These are phyloP conservation scores for Radiomyces spectabilis DNA, from an alignment of 192 early-diverging fungal species.

Conservation along the genomic window DNA sequence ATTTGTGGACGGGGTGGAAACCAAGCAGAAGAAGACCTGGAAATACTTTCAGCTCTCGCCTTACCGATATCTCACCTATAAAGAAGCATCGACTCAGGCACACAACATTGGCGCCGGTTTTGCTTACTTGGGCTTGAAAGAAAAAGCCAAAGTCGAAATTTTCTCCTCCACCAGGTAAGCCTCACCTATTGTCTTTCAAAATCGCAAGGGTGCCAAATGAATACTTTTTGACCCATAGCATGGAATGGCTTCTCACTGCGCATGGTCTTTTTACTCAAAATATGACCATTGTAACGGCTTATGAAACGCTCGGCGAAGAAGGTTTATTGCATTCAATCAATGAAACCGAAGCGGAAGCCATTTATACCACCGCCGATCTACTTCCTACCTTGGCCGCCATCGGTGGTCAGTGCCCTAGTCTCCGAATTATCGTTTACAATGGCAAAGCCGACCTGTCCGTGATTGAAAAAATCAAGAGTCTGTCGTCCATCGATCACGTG, in stretches of 20 bases:
- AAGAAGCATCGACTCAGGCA: constrained; percentile 49
- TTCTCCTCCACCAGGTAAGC: constrained; percentile 59
- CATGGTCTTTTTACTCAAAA: constrained; percentile 76
- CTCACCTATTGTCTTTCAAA: neutral
- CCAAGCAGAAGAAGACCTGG: constrained; percentile 72
- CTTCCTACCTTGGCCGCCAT: constrained; percentile 59
- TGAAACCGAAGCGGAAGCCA: constrained; percentile 61
- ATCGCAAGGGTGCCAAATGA: neutral
- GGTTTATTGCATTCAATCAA: constrained; percentile 79
- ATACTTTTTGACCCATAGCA: constrained; percentile 18
- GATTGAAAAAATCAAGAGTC: constrained; percentile 38
- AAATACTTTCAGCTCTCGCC: constrained; percentile 70
- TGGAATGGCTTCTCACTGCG: constrained; percentile 59
- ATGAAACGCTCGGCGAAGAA: constrained; percentile 79
- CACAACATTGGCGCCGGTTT: constrained; percentile 65
- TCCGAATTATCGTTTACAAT: constrained; percentile 66
- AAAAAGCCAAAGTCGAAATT: constrained; percentile 44
- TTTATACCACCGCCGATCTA: constrained; percentile 71
- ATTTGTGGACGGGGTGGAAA: constrained; percentile 45
- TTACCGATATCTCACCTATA: constrained; percentile 80
- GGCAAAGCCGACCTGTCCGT: constrained; percentile 46
- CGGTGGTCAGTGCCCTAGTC: constrained; percentile 43
- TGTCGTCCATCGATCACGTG: constrained; percentile 34
- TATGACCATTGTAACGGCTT: constrained; percentile 80
- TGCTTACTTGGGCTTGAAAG: constrained; percentile 45